Evolutionary conservation across 1,284 basidiomycete genomes (phyloP).

Genomic region (Exobasidium cylindrosporum): DNA sequence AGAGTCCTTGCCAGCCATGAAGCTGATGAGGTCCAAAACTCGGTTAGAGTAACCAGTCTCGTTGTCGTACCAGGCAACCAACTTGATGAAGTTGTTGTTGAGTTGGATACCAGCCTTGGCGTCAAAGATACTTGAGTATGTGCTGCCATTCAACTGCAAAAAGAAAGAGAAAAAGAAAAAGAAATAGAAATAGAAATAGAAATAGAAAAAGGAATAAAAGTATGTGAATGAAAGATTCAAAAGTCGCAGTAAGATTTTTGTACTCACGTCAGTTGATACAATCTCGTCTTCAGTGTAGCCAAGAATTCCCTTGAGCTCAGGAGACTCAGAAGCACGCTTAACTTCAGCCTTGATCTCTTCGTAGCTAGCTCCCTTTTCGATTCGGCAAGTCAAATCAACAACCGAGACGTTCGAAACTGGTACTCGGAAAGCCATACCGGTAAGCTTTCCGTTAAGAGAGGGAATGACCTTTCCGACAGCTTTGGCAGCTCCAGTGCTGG

Average conservation of each 20-base stretch:
- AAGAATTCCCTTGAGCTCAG: slow-evolving; percentile 72
- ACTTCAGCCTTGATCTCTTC: slow-evolving; percentile 86
- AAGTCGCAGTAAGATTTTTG: too few species aligned
- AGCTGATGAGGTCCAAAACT: slow-evolving; percentile 84
- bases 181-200: too few species aligned
- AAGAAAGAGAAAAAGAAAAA: background rate
- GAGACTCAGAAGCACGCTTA: slow-evolving; percentile 73
- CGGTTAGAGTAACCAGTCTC: slow-evolving; percentile 95
- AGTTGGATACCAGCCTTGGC: slow-evolving; percentile 88
- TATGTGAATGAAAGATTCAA: background rate
- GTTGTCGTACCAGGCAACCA: slow-evolving; percentile 79
- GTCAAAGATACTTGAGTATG: slow-evolving; percentile 62
- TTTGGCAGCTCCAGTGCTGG: slow-evolving; percentile 98
- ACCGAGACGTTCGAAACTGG: slow-evolving; percentile 96
- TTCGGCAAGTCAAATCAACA: slow-evolving; percentile 91
- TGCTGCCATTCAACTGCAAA: slow-evolving; percentile 16
- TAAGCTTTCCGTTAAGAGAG: slow-evolving; percentile 87
- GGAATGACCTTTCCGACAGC: slow-evolving; percentile 98
- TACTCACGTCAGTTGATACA: slow-evolving; percentile 64
- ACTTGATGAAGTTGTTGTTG: slow-evolving; percentile 91
- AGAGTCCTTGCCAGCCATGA: slow-evolving; percentile 66
- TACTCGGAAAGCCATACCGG: slow-evolving; percentile 95
- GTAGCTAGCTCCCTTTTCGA: slow-evolving; percentile 77
- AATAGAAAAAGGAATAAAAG: background rate
- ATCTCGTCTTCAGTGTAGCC: slow-evolving; percentile 93